Base-by-base conservation (phyloP, 805 yeast species). In the Ogataea methylovora region DNA sequence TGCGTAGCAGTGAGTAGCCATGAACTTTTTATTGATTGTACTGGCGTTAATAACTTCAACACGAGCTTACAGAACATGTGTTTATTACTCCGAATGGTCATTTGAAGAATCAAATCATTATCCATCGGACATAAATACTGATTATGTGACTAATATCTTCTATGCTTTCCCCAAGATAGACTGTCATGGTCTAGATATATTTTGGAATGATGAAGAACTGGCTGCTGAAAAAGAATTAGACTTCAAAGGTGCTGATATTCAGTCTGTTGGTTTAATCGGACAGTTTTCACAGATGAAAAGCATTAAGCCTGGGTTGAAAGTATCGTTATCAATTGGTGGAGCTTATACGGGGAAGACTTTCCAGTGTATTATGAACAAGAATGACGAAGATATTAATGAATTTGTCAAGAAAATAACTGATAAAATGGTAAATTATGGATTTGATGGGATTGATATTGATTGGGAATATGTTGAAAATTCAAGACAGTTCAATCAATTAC, bases 381-480 rank as follows among this genome's bases (percentile, higher is more conserved):
- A 51, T 24, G 33, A 30, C 2, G 12, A 22, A 2, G 54, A 56
- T 16, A 41, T 78, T 7, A 49, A 52, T 1, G 51, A 28, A 0
- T 84, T 88, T 52, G 70, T 76, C 2, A 33, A 49, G 1, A 64
- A 80, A 1, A 60, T 77, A 1, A 61, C 73, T 1, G 52, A 56
- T 0, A 54, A 72, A 17, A 63, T 85, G 52, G 36, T 55, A 2
- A 56, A 65, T 29, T 71, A 73, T 50, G 79, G 82, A 0, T 78
- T 92, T 49, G 97, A 92, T 54, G 97, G 98, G 0, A 61, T 90
- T 30, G 97, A 92, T 55, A 60, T 90, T 20, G 98, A 90, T 58
- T 90, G 96, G 96, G 98, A 90, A 56, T 90, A 78, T 48, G 95
- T 96, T 0, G 51, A 56, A 7, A 63, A 54, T 27, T 47, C 51